Evolutionary conservation across 805 yeast species (phyloP), one percentile per base, ranked within the genome.

Genomic region (Scheffersomyces amazonensis): DNA sequence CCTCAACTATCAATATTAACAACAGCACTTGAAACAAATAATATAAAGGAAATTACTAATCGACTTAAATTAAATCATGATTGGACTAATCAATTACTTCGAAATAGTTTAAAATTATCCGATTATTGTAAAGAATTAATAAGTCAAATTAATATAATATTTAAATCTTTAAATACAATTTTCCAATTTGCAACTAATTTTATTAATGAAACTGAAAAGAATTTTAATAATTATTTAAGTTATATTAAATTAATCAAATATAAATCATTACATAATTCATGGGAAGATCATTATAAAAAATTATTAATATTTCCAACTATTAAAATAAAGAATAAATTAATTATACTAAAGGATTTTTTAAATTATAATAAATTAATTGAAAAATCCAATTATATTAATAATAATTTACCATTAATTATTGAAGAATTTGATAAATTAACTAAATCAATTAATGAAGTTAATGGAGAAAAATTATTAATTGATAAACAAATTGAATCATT

Each of bases 121-220:
- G 63, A 59, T 29, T 44, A 48, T 16, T 47, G 59, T 15, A 49
- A 50, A 3, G 60, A 54, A 5, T 50, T 62, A 4, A 47, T 62
- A 5, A 44, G 46, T 2, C 71, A 71, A 33, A 60, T 74, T 17
- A 60, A 62, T 24, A 54, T 56, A 5, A 62, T 78, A 16, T 69
- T 78, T 50, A 66, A 66, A 37, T 63, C 78, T 19, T 53, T 78
- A 18, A 67, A 61, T 36, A 67, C 73, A 12, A 70, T 77, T 4
- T 64, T 69, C 38, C 76, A 73, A 44, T 78, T 77, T 50, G 65
- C 72, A 33, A 66, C 73, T 18, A 61, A 68, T 30, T 77, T 75
- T 51, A 65, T 75, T 21, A 56, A 53, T 33, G 80, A 76, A n/a
- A 69, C 73, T 2, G 76, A 73, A 39, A 73, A 71, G 41, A 59